Percentiles rank a stretch among this genome's conserved stretches.
phyloP scores from a whole-genome alignment of 495 filamentous ascomycete genomes.

The Penicillium canescens region DNA sequence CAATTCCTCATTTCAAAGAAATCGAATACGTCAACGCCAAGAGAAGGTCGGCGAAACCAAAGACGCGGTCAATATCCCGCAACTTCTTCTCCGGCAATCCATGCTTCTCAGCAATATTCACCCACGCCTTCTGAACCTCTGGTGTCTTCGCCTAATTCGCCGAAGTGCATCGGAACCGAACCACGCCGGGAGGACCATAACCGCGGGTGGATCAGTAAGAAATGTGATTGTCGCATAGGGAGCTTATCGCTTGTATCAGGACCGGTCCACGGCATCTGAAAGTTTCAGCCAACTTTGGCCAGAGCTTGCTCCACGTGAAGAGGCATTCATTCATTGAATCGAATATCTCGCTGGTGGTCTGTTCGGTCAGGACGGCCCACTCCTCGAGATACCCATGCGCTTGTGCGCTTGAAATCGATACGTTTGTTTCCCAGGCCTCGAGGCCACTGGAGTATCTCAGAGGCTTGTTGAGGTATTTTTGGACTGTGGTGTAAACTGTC shows the following conservation, averaged over 20 bases:
- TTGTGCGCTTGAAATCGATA: constrained; percentile 37
- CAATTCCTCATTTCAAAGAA: neutral
- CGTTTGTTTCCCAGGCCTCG: constrained; percentile 38
- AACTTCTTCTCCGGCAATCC: constrained; percentile 6
- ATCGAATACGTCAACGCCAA: constrained; percentile 3
- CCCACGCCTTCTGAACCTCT: constrained; percentile 48
- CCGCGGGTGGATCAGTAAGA: constrained; percentile 30
- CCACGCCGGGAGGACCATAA: constrained; percentile 35
- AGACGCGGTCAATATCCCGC: constrained; percentile 7
- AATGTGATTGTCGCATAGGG: constrained; percentile 21
- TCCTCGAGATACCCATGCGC: constrained; percentile 51
- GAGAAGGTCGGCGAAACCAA: constrained; percentile 7
- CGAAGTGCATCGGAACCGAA: constrained; percentile 38
- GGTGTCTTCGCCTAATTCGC: constrained; percentile 43
- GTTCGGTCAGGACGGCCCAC: constrained; percentile 46
- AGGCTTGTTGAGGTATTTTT: constrained; percentile 31
- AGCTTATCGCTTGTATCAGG: constrained; percentile 23
- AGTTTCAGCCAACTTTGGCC: constrained; percentile 46
- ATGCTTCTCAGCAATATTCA: constrained; percentile 17
- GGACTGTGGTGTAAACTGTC: constrained; percentile 47
- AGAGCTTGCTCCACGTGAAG: constrained; percentile 46
- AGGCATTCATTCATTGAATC: constrained; percentile 43
- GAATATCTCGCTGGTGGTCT: constrained; percentile 42
- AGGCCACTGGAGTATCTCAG: constrained; percentile 45
- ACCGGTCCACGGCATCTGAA: constrained; percentile 29